Evolutionary conservation across 805 yeast genomes (phyloP), one percentile per base, ranked within the genome.

Genomic region (Schwanniomyces polymorphus): DNA sequence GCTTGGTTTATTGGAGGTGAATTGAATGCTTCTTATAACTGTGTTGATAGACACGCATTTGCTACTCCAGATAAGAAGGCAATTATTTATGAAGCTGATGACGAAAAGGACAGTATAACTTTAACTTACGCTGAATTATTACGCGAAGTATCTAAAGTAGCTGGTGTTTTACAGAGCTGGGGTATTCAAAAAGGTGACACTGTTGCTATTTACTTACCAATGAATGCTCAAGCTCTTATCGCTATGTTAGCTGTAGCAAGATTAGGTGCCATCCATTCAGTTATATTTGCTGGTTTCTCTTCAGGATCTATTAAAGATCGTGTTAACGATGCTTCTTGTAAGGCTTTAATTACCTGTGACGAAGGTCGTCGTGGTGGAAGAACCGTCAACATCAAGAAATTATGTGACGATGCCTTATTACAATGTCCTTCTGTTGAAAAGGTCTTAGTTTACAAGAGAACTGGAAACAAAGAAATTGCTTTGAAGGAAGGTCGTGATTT

Each of bases 361-460:
- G 94, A 88, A 68, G 85, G 88, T 51, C 80, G 81, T 64, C 80
- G 96, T 71, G 96, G 94, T 59, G 91, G 92, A 47, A 86, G 83
- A 68, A 82, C 84, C 57, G 84, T 86, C 54, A 84, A 86, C 68
- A 86, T 90, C 52, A 88, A 88, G 72, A 84, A 84, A 65, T 84
- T 88, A 55, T 89, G 86, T 56, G 95, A 88, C 65, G 94, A 87
- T 54, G 94, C 92, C 18, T 74, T 87, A 56, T 70, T 70, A 46
- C 74, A 75, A 51, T 80, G 88, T 61, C 88, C 91, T 10, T 69
- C 78, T 40, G 91, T 88, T 49, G 72, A 72, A 51, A 80, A 85
- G 56, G 91, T 86, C 29, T 67, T 88, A 51, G 94, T 88, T 35
- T 85, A 71, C 72, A 81, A 81, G 66, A 78, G 94, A 68, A 87